A percentile compares a stretch with the other conserved stretches of the same genome.
These are phyloP conservation scores for Pythium sp. DNA, from an alignment of 352 stramenopile species.

Conservation along the genomic window DNA sequence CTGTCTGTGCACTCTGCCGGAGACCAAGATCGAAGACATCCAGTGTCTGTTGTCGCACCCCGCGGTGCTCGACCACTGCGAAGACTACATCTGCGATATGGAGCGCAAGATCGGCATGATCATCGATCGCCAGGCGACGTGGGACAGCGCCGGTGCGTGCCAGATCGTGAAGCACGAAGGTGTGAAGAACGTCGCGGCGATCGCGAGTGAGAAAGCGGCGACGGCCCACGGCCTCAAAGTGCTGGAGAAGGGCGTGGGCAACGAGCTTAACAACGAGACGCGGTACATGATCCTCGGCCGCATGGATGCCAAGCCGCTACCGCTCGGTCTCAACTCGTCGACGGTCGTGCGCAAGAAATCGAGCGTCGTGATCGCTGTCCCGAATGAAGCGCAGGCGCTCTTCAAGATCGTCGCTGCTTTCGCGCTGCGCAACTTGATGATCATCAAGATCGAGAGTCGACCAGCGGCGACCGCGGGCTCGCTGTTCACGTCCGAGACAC, in stretches of 20 bases:
- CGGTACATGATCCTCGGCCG: constrained; percentile 72
- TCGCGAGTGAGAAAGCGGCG: constrained; percentile 64
- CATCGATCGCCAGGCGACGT: constrained; percentile 61
- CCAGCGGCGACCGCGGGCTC: constrained; percentile 55
- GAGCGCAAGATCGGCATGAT: constrained; percentile 49
- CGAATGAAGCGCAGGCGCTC: constrained; percentile 65
- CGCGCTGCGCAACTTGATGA: constrained; percentile 69
- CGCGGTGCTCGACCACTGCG: constrained; percentile 61
- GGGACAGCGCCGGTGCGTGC: constrained; percentile 64
- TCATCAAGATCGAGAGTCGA: constrained; percentile 83
- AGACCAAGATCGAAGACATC: constrained; percentile 39
- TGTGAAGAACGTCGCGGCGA: constrained; percentile 47
- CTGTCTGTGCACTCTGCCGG: constrained; percentile 51
- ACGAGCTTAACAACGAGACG: constrained; percentile 72
- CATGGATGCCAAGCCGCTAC: constrained; percentile 39
- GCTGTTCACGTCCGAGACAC: constrained; percentile 63
- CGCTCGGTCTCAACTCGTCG: constrained; percentile 21
- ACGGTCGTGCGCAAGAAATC: constrained; percentile 44
- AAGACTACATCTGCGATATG: constrained; percentile 62
- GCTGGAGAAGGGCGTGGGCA: constrained; percentile 50
- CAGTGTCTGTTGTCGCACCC: constrained; percentile 59
- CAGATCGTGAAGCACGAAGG: constrained; percentile 58
- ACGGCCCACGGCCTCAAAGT: constrained; percentile 49
- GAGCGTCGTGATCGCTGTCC: constrained; percentile 66
- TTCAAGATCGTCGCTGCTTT: constrained; percentile 82